These are phyloP conservation scores for Ceratocystis ficicola DNA, from an alignment of 2,329 filamentous ascomycete species.

Conservation along the genomic window DNA sequence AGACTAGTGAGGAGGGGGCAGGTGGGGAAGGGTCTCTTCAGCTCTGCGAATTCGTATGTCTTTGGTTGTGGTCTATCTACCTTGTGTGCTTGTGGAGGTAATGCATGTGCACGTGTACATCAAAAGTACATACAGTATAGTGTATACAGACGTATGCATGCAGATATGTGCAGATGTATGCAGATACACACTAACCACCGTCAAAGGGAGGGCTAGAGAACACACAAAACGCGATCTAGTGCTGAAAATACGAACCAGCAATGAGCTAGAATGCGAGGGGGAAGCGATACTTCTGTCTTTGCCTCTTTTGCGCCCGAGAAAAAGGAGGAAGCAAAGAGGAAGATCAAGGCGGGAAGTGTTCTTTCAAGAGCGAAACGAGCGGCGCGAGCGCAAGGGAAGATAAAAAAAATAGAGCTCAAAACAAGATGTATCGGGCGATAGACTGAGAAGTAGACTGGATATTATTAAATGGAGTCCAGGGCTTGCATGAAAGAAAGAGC, in stretches of 20 bases:
- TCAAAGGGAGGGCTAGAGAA: neutral
- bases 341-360: neutral
- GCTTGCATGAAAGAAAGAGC: neutral
- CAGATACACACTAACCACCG: neutral
- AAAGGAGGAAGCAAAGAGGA: neutral
- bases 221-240: neutral
- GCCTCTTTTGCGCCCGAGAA: neutral
- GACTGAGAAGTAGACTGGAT: neutral
- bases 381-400: neutral
- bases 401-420: neutral
- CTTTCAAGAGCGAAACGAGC: neutral
- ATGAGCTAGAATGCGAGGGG: conserved; percentile 11
- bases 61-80: neutral
- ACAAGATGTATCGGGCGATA: neutral
- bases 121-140: neutral
- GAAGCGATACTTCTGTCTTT: neutral
- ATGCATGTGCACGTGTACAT: neutral
- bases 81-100: neutral
- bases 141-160: neutral
- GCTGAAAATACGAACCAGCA: neutral
- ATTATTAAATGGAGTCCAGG: neutral
- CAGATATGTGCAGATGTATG: neutral
- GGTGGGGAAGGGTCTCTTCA: neutral
- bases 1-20: neutral
- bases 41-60: neutral